Percentiles rank a stretch among this genome's conserved stretches.
These are phyloP conservation scores for Striga asiatica DNA, from an alignment of 257 asterid species.

Conservation along the genomic window DNA sequence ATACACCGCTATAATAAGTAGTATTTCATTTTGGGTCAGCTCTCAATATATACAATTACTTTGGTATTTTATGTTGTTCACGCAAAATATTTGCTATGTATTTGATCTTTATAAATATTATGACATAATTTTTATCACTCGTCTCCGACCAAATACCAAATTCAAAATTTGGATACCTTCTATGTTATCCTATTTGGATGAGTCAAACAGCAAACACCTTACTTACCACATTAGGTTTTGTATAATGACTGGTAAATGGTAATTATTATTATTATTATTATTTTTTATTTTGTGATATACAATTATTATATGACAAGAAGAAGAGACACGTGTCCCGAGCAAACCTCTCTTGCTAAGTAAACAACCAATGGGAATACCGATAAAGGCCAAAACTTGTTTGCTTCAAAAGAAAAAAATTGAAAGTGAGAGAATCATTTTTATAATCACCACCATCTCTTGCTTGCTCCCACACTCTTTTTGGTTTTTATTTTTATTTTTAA, in stretches of 20 bases:
- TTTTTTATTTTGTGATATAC: not conserved
- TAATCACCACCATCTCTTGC: conserved; percentile 13
- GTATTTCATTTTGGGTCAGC: too few relatives aligned
- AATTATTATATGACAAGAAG: not conserved
- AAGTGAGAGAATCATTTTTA: conserved; percentile 20
- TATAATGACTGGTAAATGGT: not conserved
- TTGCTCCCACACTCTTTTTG: not conserved
- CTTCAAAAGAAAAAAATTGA: too few relatives aligned
- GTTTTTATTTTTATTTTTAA: not conserved
- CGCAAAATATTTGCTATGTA: too few relatives aligned
- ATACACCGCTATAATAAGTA: too few relatives aligned
- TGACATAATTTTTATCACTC: too few relatives aligned
- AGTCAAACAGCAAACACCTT: conserved; percentile 12
- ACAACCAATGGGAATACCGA: conserved; percentile 17
- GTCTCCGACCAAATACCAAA: too few relatives aligned
- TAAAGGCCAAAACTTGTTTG: too few relatives aligned
- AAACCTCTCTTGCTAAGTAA: conserved; percentile 30
- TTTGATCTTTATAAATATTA: too few relatives aligned
- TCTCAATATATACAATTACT: too few relatives aligned
- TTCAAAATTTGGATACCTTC: too few relatives aligned
- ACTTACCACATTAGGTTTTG: conserved; percentile 22
- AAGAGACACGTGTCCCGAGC: conserved; percentile 19
- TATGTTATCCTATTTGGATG: conserved; percentile 9
- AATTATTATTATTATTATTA: too few relatives aligned
- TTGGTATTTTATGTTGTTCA: too few relatives aligned